A percentile compares a stretch with the other conserved stretches of the same genome.
Conservation (phyloP, 2,329 filamentous ascomycete species). For the Paracamarosporium sp. region DNA sequence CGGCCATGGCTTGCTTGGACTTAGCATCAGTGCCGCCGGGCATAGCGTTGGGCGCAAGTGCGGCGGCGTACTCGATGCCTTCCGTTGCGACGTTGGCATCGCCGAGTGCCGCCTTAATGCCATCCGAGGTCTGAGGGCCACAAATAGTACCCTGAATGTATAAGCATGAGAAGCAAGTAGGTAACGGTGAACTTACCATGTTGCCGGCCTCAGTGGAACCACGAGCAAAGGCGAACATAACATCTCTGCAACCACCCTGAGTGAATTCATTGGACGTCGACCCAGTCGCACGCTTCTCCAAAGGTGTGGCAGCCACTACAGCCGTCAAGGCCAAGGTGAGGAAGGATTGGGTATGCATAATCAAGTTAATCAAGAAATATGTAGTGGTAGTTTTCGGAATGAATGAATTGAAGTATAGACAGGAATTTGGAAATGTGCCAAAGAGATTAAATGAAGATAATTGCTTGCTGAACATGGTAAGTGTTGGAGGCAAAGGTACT, state of each 20-base stretch:
- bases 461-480: not conserved
- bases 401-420: not conserved
- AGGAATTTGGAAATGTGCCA: not conserved
- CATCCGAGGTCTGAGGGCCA: conserved; percentile 41
- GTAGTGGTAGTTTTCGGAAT: not conserved
- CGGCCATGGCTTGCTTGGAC: conserved; percentile 28
- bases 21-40: conserved; percentile 35
- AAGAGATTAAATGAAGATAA: not conserved
- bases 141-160: conserved; percentile 44
- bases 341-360: conserved; percentile 36
- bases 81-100: conserved; percentile 36
- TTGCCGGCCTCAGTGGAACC: conserved; percentile 59
- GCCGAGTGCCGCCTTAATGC: conserved; percentile 36
- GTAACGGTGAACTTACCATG: conserved; percentile 45
- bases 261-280: conserved; percentile 48
- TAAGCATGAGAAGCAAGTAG: conserved; percentile 8
- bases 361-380: conserved; percentile 4
- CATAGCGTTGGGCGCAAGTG: conserved; percentile 33
- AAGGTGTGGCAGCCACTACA: conserved; percentile 27
- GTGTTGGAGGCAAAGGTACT: not conserved
- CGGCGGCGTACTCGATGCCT: conserved; percentile 40
- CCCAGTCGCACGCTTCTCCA: conserved; percentile 36
- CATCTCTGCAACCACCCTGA: conserved; percentile 47
- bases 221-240: conserved; percentile 58
- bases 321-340: conserved; percentile 27